Conservation (phyloP, 2,329 filamentous ascomycete species). For the Domatiomyces globalis region DNA sequence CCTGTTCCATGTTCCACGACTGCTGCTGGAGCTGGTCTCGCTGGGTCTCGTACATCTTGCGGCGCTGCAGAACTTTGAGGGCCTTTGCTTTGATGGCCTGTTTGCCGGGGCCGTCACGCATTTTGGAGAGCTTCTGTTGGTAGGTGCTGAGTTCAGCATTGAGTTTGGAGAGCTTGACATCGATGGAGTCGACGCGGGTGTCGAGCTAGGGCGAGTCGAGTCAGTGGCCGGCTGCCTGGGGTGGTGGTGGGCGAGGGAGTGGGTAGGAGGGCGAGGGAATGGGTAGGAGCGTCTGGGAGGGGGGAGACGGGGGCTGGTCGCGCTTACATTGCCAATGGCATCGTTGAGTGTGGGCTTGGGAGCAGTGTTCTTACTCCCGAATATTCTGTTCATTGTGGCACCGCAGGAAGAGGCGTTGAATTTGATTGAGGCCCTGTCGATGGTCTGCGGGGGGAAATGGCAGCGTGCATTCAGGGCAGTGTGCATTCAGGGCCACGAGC, state of each 20-base stretch:
- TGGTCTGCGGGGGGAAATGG: too few species aligned
- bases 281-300: too few species aligned
- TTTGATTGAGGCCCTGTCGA: too few species aligned
- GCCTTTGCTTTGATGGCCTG: slow-evolving; percentile 86
- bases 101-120: slow-evolving; percentile 93
- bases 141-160: slow-evolving; percentile 82
- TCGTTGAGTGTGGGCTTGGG: slow-evolving; percentile 79
- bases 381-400: slow-evolving; percentile 74
- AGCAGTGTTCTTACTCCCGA: slow-evolving; percentile 71
- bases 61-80: slow-evolving; percentile 80
- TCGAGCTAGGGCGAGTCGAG: slow-evolving; percentile 45
- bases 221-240: slow-evolving; percentile 2
- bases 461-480: too few species aligned
- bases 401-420: too few species aligned
- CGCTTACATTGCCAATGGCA: slow-evolving; percentile 62
- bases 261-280: too few species aligned
- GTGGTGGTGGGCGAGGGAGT: slow-evolving; percentile 2
- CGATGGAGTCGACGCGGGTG: slow-evolving; percentile 67
- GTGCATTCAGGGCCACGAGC: too few species aligned
- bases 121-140: slow-evolving; percentile 73
- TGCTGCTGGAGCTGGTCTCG: slow-evolving; percentile 88
- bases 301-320: too few species aligned
- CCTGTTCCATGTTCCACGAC: slow-evolving; percentile 98
- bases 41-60: slow-evolving; percentile 87
- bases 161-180: slow-evolving; percentile 85